Evolutionary conservation across 2,329 filamentous ascomycete genomes (phyloP).

Genomic region (Mollisiaceae sp.): DNA sequence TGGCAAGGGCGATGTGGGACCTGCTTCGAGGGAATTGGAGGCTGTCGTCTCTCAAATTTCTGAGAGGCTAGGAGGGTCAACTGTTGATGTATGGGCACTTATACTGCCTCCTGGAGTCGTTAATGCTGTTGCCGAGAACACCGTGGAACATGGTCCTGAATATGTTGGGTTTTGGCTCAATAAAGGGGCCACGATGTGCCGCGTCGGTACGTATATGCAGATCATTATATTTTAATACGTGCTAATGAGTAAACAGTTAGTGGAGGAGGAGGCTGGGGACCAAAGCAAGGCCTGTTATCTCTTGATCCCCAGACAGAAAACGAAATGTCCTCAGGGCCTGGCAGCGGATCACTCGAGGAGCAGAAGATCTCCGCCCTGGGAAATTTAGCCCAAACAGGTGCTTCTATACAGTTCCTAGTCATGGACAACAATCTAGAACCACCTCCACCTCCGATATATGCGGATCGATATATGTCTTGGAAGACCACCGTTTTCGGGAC

Average conservation of each 20-base stretch:
- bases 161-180: constrained; percentile 33
- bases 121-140: not conserved
- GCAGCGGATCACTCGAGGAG: constrained; percentile 45
- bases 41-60: constrained; percentile 64
- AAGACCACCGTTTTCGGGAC: constrained; percentile 38
- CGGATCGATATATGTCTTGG: not conserved
- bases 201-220: constrained; percentile 38
- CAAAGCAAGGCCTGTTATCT: constrained; percentile 78
- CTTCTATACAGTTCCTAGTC: constrained; percentile 70
- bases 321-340: constrained; percentile 54
- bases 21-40: constrained; percentile 77
- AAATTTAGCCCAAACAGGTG: constrained; percentile 66
- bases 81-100: constrained; percentile 75
- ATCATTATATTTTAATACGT: not conserved
- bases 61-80: constrained; percentile 43
- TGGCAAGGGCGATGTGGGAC: constrained; percentile 49
- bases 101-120: constrained; percentile 55
- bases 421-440: constrained; percentile 32
- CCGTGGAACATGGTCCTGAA: not conserved
- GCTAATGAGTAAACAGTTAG: constrained; percentile 59
- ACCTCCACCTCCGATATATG: not conserved
- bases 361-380: constrained; percentile 48
- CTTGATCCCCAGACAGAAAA: constrained; percentile 72
- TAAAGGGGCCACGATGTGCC: constrained; percentile 36
- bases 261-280: constrained; percentile 84